phyloP scores from a whole-genome alignment of 306 rosid genomes.

The Ormosia emarginata region DNA sequence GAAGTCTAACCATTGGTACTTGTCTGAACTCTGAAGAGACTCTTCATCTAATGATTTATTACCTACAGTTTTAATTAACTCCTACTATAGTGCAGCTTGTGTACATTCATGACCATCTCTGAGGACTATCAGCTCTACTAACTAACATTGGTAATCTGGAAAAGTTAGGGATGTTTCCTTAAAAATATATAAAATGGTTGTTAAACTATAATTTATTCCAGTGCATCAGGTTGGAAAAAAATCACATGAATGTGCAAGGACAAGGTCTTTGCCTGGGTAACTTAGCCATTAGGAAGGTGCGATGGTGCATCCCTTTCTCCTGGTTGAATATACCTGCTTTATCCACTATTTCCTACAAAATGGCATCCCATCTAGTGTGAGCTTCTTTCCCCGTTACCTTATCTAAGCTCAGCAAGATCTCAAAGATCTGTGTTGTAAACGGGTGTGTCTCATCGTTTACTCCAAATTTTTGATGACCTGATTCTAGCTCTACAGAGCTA shows the following conservation, averaged over 20 bases:
- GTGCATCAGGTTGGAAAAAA: not conserved
- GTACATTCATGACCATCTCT: not conserved
- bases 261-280: not conserved
- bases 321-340: not conserved
- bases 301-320: not conserved
- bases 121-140: not conserved
- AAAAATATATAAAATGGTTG: not conserved
- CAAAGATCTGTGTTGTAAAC: constrained; percentile 40
- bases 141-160: constrained; percentile 33
- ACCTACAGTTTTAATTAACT: not conserved
- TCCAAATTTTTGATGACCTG: constrained; percentile 47
- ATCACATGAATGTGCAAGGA: not conserved
- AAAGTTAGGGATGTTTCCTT: not conserved
- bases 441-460: constrained; percentile 63
- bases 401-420: constrained; percentile 49
- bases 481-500: constrained; percentile 70
- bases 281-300: not conserved
- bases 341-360: constrained; percentile 11
- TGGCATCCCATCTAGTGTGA: not conserved
- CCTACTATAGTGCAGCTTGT: not conserved
- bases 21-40: not conserved
- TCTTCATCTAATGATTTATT: not conserved
- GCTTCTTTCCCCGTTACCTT: constrained; percentile 38
- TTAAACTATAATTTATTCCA: not conserved
- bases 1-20: not conserved